Base-by-base conservation (phyloP, 1,284 basidiomycete species). In the Cyathus pygmaeus region DNA sequence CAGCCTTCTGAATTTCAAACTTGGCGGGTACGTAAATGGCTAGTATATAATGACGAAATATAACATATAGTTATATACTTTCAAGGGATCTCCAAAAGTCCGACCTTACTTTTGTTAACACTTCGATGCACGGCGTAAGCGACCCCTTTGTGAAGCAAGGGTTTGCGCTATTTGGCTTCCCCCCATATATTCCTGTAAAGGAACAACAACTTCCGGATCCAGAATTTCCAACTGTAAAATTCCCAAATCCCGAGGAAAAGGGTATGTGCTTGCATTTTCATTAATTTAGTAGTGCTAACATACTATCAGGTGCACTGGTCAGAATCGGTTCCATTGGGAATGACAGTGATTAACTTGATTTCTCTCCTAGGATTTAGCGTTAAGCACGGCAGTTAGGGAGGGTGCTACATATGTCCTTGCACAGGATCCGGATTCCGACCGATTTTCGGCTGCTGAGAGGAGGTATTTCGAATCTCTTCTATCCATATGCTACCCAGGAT, bases 181-280 rank as follows among this genome's bases (percentile, higher is more conserved):
- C 81, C 17, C 80, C 85, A 1, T 90, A 87, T 69, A 79, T 83
- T 7, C 83, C 89, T 9, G 91, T 93, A 4, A 68, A 73, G 57
- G 84, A 88, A 64, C 92, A 94, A 72, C 84, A 84, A 62, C 61
- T 80, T 2, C 92, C 94, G 2, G 89, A 95, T 76, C 93, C 94
- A 4, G 87, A 94, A 23, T 95, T 95, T 71, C 87, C 92, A 3
- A 94, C 94, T 4, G 92, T 95, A 6, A 79, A 78, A 23, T 95
- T 93, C 72, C 94, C 94, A 2, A 95, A 95, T 71, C 94, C 94
- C 2, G 94, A 95, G 74, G 94, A 95, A 75, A 90, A 92, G 78
- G 94, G 92, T 87, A 61, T 29, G 74, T 59, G 41, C 19, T 55
- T 19, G 30, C 27, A 27, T 53, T 15, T 13, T n/a, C 24, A 21